phyloP scores from a whole-genome alignment of 352 stramenopile genomes.

The Paralagenidium karlingii region DNA sequence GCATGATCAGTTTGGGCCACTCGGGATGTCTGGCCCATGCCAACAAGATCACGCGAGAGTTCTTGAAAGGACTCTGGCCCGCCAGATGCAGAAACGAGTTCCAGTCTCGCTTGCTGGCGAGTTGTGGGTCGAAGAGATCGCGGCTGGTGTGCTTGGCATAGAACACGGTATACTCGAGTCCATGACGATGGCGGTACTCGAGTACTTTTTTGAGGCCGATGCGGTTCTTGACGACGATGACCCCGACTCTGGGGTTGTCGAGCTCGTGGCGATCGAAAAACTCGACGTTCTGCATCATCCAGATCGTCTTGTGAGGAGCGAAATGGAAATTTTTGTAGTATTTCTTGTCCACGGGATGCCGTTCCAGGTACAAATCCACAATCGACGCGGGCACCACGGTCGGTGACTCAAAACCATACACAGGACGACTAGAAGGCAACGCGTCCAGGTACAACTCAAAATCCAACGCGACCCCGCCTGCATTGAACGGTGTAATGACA shows the following conservation, averaged over 20 bases:
- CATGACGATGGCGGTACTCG: constrained; percentile 62
- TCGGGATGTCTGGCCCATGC: constrained; percentile 58
- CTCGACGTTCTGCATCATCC: constrained; percentile 80
- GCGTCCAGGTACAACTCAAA: constrained; percentile 63
- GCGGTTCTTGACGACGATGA: constrained; percentile 78
- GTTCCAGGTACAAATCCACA: constrained; percentile 68
- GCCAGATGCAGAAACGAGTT: constrained; percentile 59
- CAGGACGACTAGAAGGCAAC: constrained; percentile 44
- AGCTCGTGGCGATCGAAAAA: constrained; percentile 76
- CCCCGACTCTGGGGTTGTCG: constrained; percentile 42
- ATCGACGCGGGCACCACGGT: constrained; percentile 51
- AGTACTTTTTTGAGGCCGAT: constrained; percentile 72
- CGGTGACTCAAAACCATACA: constrained; percentile 13
- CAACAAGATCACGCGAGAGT: constrained; percentile 54
- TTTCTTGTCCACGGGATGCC: constrained; percentile 56
- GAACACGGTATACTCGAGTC: constrained; percentile 63
- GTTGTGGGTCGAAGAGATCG: constrained; percentile 32
- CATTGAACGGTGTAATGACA: constrained; percentile 44
- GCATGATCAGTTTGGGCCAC: constrained; percentile 57
- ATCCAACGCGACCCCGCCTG: constrained; percentile 40
- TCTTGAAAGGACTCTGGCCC: constrained; percentile 64
- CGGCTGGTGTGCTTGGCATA: constrained; percentile 77
- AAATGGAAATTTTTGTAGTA: constrained; percentile 42
- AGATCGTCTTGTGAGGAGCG: constrained; percentile 59
- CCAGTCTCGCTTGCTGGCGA: constrained; percentile 47